phyloP scores from a whole-genome alignment of 768 basidiomycete genomes.

The Auriscalpium vulgare region DNA sequence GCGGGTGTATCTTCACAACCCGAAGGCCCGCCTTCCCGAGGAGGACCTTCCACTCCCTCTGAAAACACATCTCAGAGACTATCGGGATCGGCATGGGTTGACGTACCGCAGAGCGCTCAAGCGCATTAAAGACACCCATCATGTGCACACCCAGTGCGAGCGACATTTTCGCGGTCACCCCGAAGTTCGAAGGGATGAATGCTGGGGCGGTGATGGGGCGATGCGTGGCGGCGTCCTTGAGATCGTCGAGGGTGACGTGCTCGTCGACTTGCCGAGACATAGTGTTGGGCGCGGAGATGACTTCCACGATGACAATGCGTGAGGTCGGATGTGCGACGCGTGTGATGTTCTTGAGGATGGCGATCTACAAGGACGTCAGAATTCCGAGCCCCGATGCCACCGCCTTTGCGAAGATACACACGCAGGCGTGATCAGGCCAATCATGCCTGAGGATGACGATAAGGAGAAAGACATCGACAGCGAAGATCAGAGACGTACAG shows the following conservation, averaged over 20 bases:
- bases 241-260: conserved; percentile 1
- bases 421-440: conserved; percentile 12
- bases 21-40: not conserved
- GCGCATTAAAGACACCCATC: conserved; percentile 11
- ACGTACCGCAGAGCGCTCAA: conserved; percentile 8
- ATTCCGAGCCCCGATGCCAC: not conserved
- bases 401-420: not conserved
- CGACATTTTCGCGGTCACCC: conserved; percentile 3
- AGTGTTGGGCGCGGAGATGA: conserved; percentile 1
- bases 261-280: not conserved
- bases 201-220: not conserved
- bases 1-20: not conserved
- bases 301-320: conserved; percentile 1
- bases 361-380: conserved; percentile 3
- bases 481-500: not conserved
- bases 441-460: conserved; percentile 6
- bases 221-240: not conserved
- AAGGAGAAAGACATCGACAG: not conserved
- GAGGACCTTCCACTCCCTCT: not conserved
- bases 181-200: conserved; percentile 6
- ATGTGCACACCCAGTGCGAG: conserved; percentile 9
- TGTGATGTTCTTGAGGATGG: conserved; percentile 5
- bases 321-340: not conserved
- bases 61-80: not conserved
- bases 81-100: not conserved